Percentiles rank a stretch among this genome's conserved stretches.
phyloP scores from a whole-genome alignment of 116 monocot genomes.

The Iris pallida region DNA sequence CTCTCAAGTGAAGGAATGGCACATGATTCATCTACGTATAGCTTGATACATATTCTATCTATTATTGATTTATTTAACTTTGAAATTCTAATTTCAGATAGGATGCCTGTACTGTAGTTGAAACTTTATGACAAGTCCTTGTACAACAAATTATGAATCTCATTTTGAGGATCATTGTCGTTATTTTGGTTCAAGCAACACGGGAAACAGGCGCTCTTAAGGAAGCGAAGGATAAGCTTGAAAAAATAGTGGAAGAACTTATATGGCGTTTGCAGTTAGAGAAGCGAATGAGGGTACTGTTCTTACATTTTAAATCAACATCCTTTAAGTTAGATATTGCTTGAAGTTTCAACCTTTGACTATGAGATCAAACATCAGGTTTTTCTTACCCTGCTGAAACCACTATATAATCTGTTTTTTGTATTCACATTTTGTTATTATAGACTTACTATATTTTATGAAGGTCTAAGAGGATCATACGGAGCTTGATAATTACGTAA shows the following conservation, averaged over 20 bases:
- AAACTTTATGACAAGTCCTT: not conserved
- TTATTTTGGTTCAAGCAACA: slow-evolving; percentile 59
- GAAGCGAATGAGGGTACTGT: slow-evolving; percentile 78
- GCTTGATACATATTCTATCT: no score
- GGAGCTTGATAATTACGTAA: slow-evolving; percentile 1
- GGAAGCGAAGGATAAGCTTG: slow-evolving; percentile 99
- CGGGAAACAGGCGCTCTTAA: slow-evolving; percentile 98
- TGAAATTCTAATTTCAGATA: no score
- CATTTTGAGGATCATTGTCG: not conserved
- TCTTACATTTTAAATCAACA: slow-evolving; percentile 1
- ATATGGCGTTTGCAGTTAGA: slow-evolving; percentile 92
- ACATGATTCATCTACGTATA: not conserved
- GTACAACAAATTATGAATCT: not conserved
- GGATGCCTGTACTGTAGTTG: not conserved
- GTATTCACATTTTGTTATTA: no score
- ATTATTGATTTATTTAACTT: no score
- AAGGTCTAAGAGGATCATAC: not conserved
- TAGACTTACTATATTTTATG: no score
- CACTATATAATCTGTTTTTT: no score
- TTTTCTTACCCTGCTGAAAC: no score
- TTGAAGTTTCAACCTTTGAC: not conserved
- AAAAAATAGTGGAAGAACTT: slow-evolving; percentile 96
- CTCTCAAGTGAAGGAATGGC: no score
- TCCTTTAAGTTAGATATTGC: not conserved
- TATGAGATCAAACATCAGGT: slow-evolving; percentile 3